These are phyloP conservation scores for Gossypium anomalum DNA, from an alignment of 345 rosid genomes.

Conservation along the genomic window DNA sequence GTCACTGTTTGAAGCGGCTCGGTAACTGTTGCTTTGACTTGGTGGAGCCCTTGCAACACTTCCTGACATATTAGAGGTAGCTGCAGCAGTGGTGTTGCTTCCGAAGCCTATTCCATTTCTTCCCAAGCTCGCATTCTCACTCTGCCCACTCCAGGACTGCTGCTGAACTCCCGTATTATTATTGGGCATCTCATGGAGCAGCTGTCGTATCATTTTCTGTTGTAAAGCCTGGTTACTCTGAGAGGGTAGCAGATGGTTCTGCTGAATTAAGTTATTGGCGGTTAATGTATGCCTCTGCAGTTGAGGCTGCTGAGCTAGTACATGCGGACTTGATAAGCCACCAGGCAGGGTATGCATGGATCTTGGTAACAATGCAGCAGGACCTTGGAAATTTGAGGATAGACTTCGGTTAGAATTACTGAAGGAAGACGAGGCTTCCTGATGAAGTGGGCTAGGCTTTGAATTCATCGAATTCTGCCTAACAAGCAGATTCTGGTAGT, in stretches of 20 bases:
- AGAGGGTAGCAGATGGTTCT: conserved; percentile 43
- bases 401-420: conserved; percentile 54
- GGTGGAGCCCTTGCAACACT: conserved; percentile 38
- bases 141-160: conserved; percentile 41
- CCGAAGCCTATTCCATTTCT: conserved; percentile 39
- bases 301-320: conserved; percentile 36
- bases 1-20: conserved; percentile 55
- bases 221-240: conserved; percentile 61
- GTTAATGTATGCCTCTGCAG: conserved; percentile 47
- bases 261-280: conserved; percentile 41
- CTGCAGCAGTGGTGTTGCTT: conserved; percentile 31
- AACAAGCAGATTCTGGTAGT: conserved; percentile 65
- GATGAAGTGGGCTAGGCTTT: conserved; percentile 54
- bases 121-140: conserved; percentile 25
- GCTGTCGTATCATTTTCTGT: conserved; percentile 74
- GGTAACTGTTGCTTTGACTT: conserved; percentile 56
- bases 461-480: conserved; percentile 77
- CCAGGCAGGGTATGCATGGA: conserved; percentile 60
- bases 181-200: conserved; percentile 70
- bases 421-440: conserved; percentile 50
- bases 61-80: conserved; percentile 39
- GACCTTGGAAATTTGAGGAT: conserved; percentile 58
- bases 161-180: conserved; percentile 42
- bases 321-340: conserved; percentile 43
- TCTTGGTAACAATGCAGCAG: conserved; percentile 41